Percentiles rank a stretch among this genome's conserved stretches.
Evolutionary conservation across 352 stramenopile species (phyloP).

Genomic region (Pythium oligandrum): DNA sequence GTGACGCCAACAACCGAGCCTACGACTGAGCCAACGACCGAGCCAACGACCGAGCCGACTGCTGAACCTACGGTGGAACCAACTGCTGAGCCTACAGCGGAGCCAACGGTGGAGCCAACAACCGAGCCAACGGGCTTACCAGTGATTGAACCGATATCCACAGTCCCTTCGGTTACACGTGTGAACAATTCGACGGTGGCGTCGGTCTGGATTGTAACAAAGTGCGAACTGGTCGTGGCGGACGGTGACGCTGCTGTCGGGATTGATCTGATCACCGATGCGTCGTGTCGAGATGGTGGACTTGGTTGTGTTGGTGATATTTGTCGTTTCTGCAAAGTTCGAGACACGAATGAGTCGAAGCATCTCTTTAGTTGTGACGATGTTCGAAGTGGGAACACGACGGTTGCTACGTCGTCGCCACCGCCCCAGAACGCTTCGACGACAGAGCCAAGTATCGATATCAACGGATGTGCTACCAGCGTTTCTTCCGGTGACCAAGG

Average conservation of each 20-base stretch:
- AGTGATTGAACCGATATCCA: not conserved
- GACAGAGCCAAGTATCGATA: not conserved
- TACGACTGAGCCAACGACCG: not conserved
- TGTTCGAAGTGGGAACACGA: too few relatives aligned
- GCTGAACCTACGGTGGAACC: conserved; percentile 3
- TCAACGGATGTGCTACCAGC: conserved; percentile 2
- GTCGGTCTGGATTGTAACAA: too few relatives aligned
- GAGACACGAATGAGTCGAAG: conserved; percentile 6
- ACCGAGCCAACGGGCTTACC: conserved; percentile 1
- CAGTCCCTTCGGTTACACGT: too few relatives aligned
- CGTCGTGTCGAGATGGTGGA: conserved; percentile 15
- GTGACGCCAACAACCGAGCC: not conserved
- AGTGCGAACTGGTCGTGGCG: not conserved
- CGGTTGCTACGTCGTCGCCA: too few relatives aligned
- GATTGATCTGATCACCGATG: conserved; percentile 17
- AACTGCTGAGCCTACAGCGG: not conserved
- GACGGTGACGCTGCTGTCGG: conserved; percentile 14
- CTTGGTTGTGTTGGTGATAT: conserved; percentile 18
- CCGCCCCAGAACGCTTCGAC: too few relatives aligned
- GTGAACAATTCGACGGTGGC: too few relatives aligned
- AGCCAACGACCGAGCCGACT: conserved; percentile 2
- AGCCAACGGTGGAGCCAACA: not conserved
- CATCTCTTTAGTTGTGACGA: conserved; percentile 10
- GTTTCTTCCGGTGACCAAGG: conserved; percentile 15
- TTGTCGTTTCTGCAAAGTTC: conserved; percentile 23